Base-by-base conservation (phyloP, 805 yeast species). In the Isabelozyma gotoi region DNA sequence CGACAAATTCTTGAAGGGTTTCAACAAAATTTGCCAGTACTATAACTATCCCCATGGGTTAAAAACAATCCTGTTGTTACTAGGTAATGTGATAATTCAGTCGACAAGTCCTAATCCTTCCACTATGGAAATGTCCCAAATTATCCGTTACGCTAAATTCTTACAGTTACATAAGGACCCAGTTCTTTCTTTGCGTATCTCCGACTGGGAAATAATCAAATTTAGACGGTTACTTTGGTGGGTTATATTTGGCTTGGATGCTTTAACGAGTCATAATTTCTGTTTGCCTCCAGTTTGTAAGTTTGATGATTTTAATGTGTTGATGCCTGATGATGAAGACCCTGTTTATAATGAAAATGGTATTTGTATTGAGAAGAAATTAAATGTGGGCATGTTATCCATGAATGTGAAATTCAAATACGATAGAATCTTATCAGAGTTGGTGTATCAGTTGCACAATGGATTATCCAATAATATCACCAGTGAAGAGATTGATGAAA, bases 211-310 rank as follows among this genome's bases (percentile, higher is more conserved):
- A 41, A 65, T 73, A 17, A 72, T 81, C 5, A 81, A 78, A 46
- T 66, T 73, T 38, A 67, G 83, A 57, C 67, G 86, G 55, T 55
- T 80, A 41, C 56, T 82, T n/a, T 82, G 86, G 85, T 82, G 85
- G 85, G 81, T 80, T 32, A 77, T 82, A 6, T 80, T 80, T 47
- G 78, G 79, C 19, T 59, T 82, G 46, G 88, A 82, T 56, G 73
- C 78, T 3, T 67, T 78, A 46, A 76, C 81, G 7, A 73, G 84
- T 32, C 73, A 79, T 45, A 79, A 80, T 48, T 76, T 76, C 39
- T 73, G 80, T 54, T 57, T 78, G 24, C 74, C 80, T 0, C 86
- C 85, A 1, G 68, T 77, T 27, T 77, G 82, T 45, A 63, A 66
- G 44, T 60, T 67, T 32, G 77, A 73, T 41, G 84, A 80, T 51